Base-by-base conservation (phyloP, 495 filamentous ascomycete genomes). In the Aspergillus campestris region DNA sequence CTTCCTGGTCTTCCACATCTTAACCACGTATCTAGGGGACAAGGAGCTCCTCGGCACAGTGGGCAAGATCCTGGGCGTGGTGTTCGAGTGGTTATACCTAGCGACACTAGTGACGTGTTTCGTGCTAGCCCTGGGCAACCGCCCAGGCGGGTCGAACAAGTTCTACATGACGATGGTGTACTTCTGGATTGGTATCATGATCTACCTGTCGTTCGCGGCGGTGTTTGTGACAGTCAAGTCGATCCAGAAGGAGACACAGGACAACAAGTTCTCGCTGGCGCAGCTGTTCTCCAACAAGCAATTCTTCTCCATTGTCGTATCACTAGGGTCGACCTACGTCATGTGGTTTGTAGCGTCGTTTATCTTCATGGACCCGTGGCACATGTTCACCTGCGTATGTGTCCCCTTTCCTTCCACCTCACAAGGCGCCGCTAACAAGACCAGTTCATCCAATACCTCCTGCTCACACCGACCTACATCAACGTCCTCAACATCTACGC, bases 351-450 rank as follows among this genome's bases (percentile, higher is more conserved):
- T 97, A 33, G 83, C 87, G 4, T 95, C 89, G 9, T 78, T 99
- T 50, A 74, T 97, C 53, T 97, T 97, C 80, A 82, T 99, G 65
- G 94, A 99, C 61, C 94, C 94, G 2, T 99, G 90, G 90, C 94
- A 99, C 65, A 95, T 99, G 87, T 78, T 95, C 69, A 98, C 92
- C 27, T 87, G 79, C 31, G 74, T 77, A 62, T 56, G 69, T 66
- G 8, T 47, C 35, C 31, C 24, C 1, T 12, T 31, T 8, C 27
- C 14, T 8, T 12, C 8, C 14, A 35, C 39, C 29, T 37, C 32
- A 24, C 18, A 24, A 24, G 4, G 4, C 38, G 12, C 34, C 38
- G 7, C 49, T 58, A 53, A 61, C 44, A 14, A 12, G 2, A 28
- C 31, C 48, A 79, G 75, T 89, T 96, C 66, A 69, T 96, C 38